phyloP scores from a whole-genome alignment of 176 grass and related monocot genomes.

The Rhipidocladum racemiflorum region DNA sequence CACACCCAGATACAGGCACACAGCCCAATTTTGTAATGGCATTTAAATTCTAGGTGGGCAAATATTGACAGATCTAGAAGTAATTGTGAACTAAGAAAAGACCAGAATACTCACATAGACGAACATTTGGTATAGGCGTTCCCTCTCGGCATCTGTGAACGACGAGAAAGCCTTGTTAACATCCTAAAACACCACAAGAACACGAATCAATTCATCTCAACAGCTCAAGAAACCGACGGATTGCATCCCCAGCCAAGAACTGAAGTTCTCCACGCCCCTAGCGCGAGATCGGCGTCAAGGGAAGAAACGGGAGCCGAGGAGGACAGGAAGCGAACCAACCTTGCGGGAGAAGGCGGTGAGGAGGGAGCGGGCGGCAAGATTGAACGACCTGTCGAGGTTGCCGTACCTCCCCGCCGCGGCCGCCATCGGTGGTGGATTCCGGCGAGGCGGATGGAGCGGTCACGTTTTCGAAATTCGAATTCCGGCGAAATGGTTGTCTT shows the following conservation, averaged over 20 bases:
- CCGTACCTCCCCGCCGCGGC: slow-evolving; percentile 26
- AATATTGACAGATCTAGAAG: background rate
- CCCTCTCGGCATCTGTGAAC: slow-evolving; percentile 50
- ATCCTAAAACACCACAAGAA: slow-evolving; percentile 37
- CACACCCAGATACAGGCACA: background rate
- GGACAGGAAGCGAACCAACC: slow-evolving; percentile 19
- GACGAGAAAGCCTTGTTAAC: slow-evolving; percentile 50
- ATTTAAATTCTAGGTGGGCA: background rate
- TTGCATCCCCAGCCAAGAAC: background rate
- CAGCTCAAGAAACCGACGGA: background rate
- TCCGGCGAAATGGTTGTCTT: background rate
- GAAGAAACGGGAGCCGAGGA: background rate
- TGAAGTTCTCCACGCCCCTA: background rate
- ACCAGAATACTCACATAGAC: slow-evolving; percentile 33
- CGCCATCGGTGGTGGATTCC: slow-evolving; percentile 33
- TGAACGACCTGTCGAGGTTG: slow-evolving; percentile 47
- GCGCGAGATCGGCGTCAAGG: background rate
- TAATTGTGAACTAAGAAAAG: background rate
- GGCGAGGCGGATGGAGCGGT: background rate
- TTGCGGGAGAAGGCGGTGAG: slow-evolving; percentile 55
- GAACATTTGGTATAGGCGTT: slow-evolving; percentile 51
- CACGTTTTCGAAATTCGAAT: background rate
- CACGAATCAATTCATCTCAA: background rate
- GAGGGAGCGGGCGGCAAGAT: slow-evolving; percentile 34
- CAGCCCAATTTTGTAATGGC: background rate